Evolutionary conservation across 306 rosid species (phyloP).

Genomic region (Canavalia ensiformis): DNA sequence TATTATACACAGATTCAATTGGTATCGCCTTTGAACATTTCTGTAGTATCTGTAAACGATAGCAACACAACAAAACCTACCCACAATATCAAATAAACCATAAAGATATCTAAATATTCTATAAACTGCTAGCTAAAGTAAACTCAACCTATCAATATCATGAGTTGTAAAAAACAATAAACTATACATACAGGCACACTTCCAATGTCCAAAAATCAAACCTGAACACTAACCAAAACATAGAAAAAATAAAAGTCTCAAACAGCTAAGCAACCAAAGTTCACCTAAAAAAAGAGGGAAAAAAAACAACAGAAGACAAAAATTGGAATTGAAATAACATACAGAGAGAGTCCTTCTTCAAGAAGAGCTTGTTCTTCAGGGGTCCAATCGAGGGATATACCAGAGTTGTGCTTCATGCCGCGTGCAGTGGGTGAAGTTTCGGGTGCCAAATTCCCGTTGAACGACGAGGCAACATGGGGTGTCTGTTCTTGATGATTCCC

Average conservation of each 20-base stretch:
- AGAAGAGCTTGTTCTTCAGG: constrained; percentile 73
- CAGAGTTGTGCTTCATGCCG: constrained; percentile 89
- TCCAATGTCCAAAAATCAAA: neutral
- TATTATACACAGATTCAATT: neutral
- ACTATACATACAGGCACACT: neutral
- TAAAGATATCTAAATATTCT: neutral
- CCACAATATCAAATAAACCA: neutral
- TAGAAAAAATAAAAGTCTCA: no score
- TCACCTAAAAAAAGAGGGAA: neutral
- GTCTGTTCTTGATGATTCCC: constrained; percentile 68
- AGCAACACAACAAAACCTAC: neutral
- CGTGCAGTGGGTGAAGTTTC: constrained; percentile 49
- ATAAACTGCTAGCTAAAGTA: no score
- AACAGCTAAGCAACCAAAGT: neutral
- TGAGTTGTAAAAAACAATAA: neutral
- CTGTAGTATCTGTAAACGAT: no score
- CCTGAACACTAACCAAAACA: neutral
- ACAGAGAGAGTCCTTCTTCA: constrained; percentile 81
- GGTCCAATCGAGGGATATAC: constrained; percentile 78
- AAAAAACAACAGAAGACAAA: neutral
- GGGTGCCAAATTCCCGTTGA: constrained; percentile 69
- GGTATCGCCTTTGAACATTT: neutral
- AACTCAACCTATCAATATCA: no score
- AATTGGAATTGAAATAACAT: constrained; percentile 34
- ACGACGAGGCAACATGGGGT: constrained; percentile 66